Evolutionary conservation across 495 filamentous ascomycete genomes (phyloP).

Genomic region (Neurospora sp.): DNA sequence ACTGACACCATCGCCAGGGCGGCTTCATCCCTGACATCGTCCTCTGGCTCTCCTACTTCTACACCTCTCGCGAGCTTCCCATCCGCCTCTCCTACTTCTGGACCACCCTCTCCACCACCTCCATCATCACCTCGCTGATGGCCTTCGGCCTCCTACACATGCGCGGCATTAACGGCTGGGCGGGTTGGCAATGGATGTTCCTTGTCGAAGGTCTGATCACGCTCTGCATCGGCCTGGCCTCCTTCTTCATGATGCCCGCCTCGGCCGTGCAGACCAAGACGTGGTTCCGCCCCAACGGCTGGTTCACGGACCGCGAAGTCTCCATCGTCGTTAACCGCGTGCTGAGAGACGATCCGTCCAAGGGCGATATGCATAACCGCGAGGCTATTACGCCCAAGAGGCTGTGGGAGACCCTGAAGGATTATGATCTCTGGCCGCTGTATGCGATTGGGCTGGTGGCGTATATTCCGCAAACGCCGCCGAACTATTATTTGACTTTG

Average conservation of each 20-base stretch:
- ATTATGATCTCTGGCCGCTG: conserved; percentile 67
- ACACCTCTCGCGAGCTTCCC: conserved; percentile 55
- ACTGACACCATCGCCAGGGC: conserved; percentile 29
- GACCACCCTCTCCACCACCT: conserved; percentile 41
- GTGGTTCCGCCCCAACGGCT: conserved; percentile 36
- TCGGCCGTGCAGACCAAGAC: conserved; percentile 45
- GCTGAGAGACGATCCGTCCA: conserved; percentile 43
- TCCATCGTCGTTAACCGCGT: conserved; percentile 41
- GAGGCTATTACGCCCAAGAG: conserved; percentile 49
- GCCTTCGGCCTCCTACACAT: conserved; percentile 43
- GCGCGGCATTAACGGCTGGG: conserved; percentile 40
- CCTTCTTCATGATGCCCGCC: conserved; percentile 46
- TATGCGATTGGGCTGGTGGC: conserved; percentile 54
- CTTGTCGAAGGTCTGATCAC: conserved; percentile 41
- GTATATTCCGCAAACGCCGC: conserved; percentile 47
- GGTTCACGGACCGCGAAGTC: conserved; percentile 45
- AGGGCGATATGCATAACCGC: conserved; percentile 49
- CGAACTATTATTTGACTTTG: conserved; percentile 53
- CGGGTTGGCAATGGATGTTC: conserved; percentile 57
- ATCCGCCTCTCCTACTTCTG: conserved; percentile 48
- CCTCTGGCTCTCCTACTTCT: conserved; percentile 65
- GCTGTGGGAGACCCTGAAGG: conserved; percentile 50
- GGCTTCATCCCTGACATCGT: conserved; percentile 46
- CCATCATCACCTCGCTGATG: conserved; percentile 41
- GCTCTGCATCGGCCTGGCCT: conserved; percentile 38